These are phyloP conservation scores for Hirschfeldia incana DNA, from an alignment of 345 rosid species.

Conservation along the genomic window DNA sequence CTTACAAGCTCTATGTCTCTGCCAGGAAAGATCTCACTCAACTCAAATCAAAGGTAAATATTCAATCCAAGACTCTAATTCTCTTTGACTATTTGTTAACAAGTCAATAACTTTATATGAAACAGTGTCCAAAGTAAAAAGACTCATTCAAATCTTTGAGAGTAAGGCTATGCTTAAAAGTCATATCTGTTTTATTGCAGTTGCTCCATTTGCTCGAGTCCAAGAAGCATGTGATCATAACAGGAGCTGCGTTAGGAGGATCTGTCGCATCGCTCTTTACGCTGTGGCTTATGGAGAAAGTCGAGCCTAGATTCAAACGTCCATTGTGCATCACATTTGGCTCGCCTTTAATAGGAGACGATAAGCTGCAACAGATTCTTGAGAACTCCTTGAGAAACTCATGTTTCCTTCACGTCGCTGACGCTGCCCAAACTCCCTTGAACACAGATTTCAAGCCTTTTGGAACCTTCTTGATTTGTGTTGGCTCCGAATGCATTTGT, in stretches of 20 bases:
- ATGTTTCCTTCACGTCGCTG: conserved; percentile 56
- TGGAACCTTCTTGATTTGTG: conserved; percentile 57
- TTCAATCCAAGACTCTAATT: background rate
- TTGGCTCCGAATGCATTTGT: conserved; percentile 42
- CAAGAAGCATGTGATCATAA: conserved; percentile 42
- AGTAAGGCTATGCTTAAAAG: background rate
- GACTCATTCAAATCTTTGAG: background rate
- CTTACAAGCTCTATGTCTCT: conserved; percentile 42
- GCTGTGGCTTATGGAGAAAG: conserved; percentile 52
- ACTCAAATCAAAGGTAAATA: conserved; percentile 46
- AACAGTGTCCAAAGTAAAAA: background rate
- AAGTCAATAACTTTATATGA: too few species aligned
- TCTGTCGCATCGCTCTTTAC: conserved; percentile 71
- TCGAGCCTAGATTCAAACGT: conserved; percentile 24
- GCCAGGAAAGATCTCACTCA: conserved; percentile 25
- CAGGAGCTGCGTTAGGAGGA: conserved; percentile 67
- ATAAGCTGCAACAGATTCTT: conserved; percentile 39
- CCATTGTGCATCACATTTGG: conserved; percentile 80
- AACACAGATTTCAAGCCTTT: conserved; percentile 42
- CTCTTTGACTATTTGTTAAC: background rate
- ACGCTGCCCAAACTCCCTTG: background rate
- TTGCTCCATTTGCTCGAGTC: background rate
- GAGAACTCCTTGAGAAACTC: conserved; percentile 44
- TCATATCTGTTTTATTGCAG: background rate
- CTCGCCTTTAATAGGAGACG: conserved; percentile 55